Evolutionary conservation across 305 asterid genomes (phyloP).

Genomic region (Solanum chacoense): DNA sequence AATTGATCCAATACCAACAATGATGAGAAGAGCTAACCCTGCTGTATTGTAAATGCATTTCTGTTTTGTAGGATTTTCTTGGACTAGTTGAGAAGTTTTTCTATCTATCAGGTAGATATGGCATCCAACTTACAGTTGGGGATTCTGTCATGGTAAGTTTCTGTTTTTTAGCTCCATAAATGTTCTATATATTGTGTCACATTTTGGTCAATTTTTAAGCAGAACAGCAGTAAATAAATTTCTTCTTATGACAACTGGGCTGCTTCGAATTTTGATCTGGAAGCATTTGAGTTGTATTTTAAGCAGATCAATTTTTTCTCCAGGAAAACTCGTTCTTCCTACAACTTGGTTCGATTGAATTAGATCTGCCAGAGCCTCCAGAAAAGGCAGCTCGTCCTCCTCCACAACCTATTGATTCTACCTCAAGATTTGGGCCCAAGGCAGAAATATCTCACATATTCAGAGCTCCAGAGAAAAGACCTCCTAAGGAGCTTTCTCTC

Average conservation of each 20-base stretch:
- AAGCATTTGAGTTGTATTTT: not conserved
- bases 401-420: constrained; percentile 49
- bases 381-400: constrained; percentile 92
- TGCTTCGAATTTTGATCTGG: constrained; percentile 1
- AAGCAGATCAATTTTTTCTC: constrained; percentile 12
- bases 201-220: not conserved
- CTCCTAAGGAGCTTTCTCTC: constrained; percentile 71
- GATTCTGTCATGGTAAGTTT: constrained; percentile 72
- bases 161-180: not conserved
- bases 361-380: constrained; percentile 88
- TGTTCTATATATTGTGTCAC: not conserved
- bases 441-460: constrained; percentile 84
- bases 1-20: not conserved
- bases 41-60: constrained; percentile 6
- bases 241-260: not conserved
- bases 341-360: constrained; percentile 60
- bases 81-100: constrained; percentile 88
- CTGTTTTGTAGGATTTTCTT: constrained; percentile 76
- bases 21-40: not conserved
- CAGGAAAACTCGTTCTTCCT: constrained; percentile 93
- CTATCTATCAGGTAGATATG: constrained; percentile 78
- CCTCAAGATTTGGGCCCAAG: constrained; percentile 78
- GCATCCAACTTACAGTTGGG: constrained; percentile 80
- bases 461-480: constrained; percentile 80
- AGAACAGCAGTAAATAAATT: not conserved